A percentile compares a stretch with the other conserved stretches of the same genome.
phyloP scores from a whole-genome alignment of 805 yeast species.

The Kodamaea kaohsiungensis region DNA sequence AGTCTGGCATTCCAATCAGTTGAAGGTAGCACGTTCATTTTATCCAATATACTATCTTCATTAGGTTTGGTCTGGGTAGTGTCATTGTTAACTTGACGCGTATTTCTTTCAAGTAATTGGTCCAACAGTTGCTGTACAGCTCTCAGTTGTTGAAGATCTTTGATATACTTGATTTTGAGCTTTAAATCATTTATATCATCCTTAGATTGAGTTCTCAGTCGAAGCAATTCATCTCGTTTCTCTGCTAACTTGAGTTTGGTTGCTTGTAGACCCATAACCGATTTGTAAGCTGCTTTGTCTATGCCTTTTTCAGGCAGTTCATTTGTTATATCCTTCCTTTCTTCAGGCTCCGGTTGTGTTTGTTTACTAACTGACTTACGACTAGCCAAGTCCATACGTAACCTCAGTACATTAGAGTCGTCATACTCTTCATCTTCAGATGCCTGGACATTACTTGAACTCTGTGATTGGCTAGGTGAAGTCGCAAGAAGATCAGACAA shows the following conservation, averaged over 20 bases:
- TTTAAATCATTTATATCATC: slow-evolving; percentile 18
- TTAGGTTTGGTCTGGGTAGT: slow-evolving; percentile 12
- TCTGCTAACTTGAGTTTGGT: slow-evolving; percentile 16
- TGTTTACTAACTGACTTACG: neutral
- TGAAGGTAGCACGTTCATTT: slow-evolving; percentile 37
- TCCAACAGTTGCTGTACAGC: slow-evolving; percentile 17
- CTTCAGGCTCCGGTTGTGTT: neutral
- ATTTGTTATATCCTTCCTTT: neutral
- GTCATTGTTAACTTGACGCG: slow-evolving; percentile 9
- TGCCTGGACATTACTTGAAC: slow-evolving; percentile 6
- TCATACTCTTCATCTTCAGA: slow-evolving; percentile 6
- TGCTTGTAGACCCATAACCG: slow-evolving; percentile 11
- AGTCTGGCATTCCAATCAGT: slow-evolving; percentile 26
- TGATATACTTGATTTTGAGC: slow-evolving; percentile 14
- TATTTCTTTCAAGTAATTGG: slow-evolving; percentile 22
- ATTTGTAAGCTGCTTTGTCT: slow-evolving; percentile 1
- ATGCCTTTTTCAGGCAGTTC: neutral
- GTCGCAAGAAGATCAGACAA: slow-evolving; percentile 28
- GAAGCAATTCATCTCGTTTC: slow-evolving; percentile 20
- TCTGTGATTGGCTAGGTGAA: slow-evolving; percentile 18
- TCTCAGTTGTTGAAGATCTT: slow-evolving; percentile 14
- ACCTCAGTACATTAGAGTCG: slow-evolving; percentile 4
- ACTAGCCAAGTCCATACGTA: slow-evolving; percentile 14
- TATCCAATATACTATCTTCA: slow-evolving; percentile 18
- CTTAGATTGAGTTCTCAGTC: slow-evolving; percentile 18